These are phyloP conservation scores for Kodamaea restingae DNA, from an alignment of 805 yeast species.

Conservation along the genomic window DNA sequence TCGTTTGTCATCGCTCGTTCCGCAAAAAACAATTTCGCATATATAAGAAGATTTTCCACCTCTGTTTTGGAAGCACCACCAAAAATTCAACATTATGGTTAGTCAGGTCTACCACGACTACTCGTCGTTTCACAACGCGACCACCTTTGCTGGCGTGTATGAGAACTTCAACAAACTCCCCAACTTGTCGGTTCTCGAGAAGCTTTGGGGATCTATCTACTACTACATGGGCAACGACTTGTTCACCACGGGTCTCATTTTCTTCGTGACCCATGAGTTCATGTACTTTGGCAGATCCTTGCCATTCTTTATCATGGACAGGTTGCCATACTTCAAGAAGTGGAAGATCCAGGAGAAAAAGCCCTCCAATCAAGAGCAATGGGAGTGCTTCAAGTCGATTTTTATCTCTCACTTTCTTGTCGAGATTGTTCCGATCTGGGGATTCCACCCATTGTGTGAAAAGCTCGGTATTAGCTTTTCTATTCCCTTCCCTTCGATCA, in stretches of 20 bases:
- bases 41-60: conserved; percentile 1
- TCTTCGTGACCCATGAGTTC: conserved; percentile 78
- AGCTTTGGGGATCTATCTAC: conserved; percentile 87
- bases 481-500: conserved; percentile 79
- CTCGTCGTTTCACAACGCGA: conserved; percentile 23
- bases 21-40: background rate
- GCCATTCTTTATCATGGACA: conserved; percentile 89
- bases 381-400: conserved; percentile 88
- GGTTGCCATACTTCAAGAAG: conserved; percentile 76
- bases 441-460: conserved; percentile 90
- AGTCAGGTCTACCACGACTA: conserved; percentile 27
- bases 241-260: conserved; percentile 85
- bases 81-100: conserved; percentile 7
- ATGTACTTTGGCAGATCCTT: conserved; percentile 88
- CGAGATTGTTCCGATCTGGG: conserved; percentile 96
- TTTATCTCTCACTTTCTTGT: conserved; percentile 83
- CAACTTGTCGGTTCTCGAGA: conserved; percentile 52
- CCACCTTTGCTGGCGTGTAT: conserved; percentile 22
- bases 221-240: conserved; percentile 80
- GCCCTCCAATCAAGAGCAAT: conserved; percentile 79
- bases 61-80: background rate
- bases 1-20: background rate
- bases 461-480: conserved; percentile 69
- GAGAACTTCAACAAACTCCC: conserved; percentile 23
- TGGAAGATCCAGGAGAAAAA: conserved; percentile 86